Evolutionary conservation across 73 alveolate genomes (phyloP).

Genomic region (Symbiodinium natans): DNA sequence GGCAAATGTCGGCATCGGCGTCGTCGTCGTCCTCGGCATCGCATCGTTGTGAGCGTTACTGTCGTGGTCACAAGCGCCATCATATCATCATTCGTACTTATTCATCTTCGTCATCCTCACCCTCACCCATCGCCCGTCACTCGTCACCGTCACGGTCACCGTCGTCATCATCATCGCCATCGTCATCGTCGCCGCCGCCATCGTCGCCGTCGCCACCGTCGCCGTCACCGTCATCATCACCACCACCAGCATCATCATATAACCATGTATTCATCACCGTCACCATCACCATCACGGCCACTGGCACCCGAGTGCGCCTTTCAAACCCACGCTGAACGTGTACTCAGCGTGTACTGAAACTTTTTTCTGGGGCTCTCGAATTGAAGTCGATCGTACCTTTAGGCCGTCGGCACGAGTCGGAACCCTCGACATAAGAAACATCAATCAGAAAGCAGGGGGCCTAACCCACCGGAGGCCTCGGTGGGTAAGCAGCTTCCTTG

Average conservation of each 20-base stretch:
- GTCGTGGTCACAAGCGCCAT: not conserved
- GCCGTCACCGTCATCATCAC: not conserved
- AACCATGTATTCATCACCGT: not conserved
- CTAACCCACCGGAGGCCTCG: too few relatives aligned
- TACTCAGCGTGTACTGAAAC: too few relatives aligned
- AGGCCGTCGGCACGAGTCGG: too few relatives aligned
- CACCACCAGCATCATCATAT: not conserved
- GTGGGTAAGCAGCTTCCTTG: too few relatives aligned
- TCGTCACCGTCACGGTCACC: not conserved
- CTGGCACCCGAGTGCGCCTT: not conserved
- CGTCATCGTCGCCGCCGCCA: not conserved
- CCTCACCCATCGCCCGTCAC: not conserved
- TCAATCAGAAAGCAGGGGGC: too few relatives aligned
- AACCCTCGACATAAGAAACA: too few relatives aligned
- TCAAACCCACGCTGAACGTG: not conserved
- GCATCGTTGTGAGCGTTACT: too few relatives aligned
- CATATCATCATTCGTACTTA: not conserved
- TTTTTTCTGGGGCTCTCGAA: too few relatives aligned
- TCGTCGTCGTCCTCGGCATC: too few relatives aligned
- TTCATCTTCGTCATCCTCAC: not conserved
- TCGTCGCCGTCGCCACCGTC: not conserved
- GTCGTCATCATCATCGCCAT: not conserved
- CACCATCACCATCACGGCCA: not conserved
- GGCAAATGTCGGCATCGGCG: too few relatives aligned
- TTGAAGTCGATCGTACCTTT: too few relatives aligned